A percentile compares a stretch with the other conserved stretches of the same genome.
phyloP scores from a whole-genome alignment of 306 rosid genomes.

The Corylus heterophylla region DNA sequence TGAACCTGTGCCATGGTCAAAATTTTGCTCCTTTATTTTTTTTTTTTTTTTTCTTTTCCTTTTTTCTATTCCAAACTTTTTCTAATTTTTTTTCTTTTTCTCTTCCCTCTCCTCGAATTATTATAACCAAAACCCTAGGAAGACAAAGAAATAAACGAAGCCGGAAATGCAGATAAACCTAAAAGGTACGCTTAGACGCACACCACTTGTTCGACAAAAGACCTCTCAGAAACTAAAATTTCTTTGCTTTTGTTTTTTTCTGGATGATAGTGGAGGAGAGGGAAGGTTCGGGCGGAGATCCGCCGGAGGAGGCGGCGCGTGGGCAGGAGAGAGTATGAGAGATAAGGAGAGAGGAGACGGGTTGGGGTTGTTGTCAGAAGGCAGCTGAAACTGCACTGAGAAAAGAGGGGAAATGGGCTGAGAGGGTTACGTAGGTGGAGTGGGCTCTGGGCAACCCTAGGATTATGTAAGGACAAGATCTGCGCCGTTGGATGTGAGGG shows the following conservation, averaged over 20 bases:
- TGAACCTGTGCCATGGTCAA: conserved; percentile 82
- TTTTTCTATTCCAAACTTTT: neutral
- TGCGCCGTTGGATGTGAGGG: conserved; percentile 35
- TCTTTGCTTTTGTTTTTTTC: conserved; percentile 9
- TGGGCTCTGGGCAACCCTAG: conserved; percentile 56
- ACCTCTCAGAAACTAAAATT: neutral
- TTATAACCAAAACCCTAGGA: conserved; percentile 53
- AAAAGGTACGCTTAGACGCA: neutral
- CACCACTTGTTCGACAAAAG: conserved; percentile 21
- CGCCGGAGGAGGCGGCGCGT: conserved; percentile 58
- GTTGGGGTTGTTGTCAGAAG: neutral
- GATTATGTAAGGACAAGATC: conserved; percentile 26
- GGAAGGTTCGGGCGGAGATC: conserved; percentile 70
- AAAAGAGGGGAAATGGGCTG: conserved; percentile 3
- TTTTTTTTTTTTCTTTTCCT: neutral
- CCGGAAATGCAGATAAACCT: conserved; percentile 11
- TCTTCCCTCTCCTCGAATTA: conserved; percentile 99
- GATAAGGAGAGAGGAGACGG: neutral
- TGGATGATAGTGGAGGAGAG: conserved; percentile 73
- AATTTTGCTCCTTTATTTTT: neutral
- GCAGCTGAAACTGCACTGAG: conserved; percentile 55
- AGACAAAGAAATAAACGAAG: conserved; percentile 30
- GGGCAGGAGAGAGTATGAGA: neutral
- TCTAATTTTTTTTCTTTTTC: conserved; percentile 17
- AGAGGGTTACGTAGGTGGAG: conserved; percentile 25